These are phyloP conservation scores for Boletus speciosus DNA, from an alignment of 768 basidiomycete genomes.

Conservation along the genomic window DNA sequence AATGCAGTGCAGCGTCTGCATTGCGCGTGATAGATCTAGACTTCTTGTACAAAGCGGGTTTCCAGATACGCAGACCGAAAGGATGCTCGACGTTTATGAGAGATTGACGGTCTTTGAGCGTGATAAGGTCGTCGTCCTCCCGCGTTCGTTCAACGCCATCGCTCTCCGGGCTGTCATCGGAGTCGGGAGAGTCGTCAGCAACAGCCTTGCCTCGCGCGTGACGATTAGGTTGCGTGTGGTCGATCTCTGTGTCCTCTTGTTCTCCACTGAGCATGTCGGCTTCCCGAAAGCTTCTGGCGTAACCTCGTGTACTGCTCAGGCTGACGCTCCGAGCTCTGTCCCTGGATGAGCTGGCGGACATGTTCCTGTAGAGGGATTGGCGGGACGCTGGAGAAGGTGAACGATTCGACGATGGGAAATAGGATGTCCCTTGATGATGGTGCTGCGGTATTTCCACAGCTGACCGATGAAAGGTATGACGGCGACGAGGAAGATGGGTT, in stretches of 20 bases:
- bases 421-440: conserved; percentile 68
- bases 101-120: conserved; percentile 92
- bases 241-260: conserved; percentile 43
- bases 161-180: conserved; percentile 39
- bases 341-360: conserved; percentile 50
- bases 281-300: conserved; percentile 44
- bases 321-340: conserved; percentile 59
- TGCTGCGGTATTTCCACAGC: conserved; percentile 52
- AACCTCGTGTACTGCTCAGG: conserved; percentile 52
- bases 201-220: conserved; percentile 40
- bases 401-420: conserved; percentile 44
- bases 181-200: conserved; percentile 39
- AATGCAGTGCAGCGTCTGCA: conserved; percentile 92
- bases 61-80: conserved; percentile 99
- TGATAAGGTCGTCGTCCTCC: conserved; percentile 80
- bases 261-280: conserved; percentile 47
- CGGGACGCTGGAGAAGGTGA: conserved; percentile 46
- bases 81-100: conserved; percentile 99
- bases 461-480: conserved; percentile 59
- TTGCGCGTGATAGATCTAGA: conserved; percentile 93
- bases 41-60: conserved; percentile 98
- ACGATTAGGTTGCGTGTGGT: conserved; percentile 21
- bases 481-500: conserved; percentile 39
- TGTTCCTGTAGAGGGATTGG: conserved; percentile 43
- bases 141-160: conserved; percentile 21